Base-by-base conservation (phyloP, 1,284 basidiomycete species). In the Ustilago cynodontis region DNA sequence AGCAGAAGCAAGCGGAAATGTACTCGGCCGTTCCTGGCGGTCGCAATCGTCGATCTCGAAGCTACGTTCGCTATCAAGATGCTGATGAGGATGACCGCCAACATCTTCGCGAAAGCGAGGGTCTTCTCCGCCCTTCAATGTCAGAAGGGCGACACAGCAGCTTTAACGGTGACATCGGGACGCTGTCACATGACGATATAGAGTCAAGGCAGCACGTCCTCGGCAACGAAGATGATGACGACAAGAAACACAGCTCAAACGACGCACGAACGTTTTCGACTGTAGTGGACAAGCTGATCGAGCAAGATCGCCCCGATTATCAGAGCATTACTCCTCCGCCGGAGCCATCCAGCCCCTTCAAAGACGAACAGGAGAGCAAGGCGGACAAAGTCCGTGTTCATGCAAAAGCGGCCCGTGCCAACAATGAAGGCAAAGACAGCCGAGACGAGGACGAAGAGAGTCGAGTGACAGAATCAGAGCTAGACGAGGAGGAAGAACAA, bases 401-500 rank as follows among this genome's bases (percentile, higher is more conserved):
- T 39, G 53, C 74, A 35, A 65, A 56, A 43, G 47, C 67, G 3
- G 68, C 68, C 20, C 41, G n/a, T 20, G 41, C 3, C 41, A 20
- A n/a, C 20, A 33, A 29, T 16, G 39, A 22, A 9, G 16, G 29
- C 8, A 59, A 49, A 29, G 55, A 61, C 22, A 31, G 18, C 41
- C 24, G 24, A 13, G 68, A 72, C 35, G 59, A 55, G 3, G 68
- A 71, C 31, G 65, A 72, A 10, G 61, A 72, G 14, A 58, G 55
- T 24, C 71, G 73, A 51, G 65, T 75, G 31, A 69, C 74, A 9
- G 79, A 81, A 64, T 78, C 74, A 59, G 74, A 72, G 43, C 51
- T 81, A 45, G 71, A 75, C 41, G 79, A 77, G 28, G 78, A 65
- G 37, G 79, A 80, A 59, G 74, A 62, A 41, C 65, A 70, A 45